Base-by-base conservation (phyloP, 306 rosid species). In the Bauhinia variegata region DNA sequence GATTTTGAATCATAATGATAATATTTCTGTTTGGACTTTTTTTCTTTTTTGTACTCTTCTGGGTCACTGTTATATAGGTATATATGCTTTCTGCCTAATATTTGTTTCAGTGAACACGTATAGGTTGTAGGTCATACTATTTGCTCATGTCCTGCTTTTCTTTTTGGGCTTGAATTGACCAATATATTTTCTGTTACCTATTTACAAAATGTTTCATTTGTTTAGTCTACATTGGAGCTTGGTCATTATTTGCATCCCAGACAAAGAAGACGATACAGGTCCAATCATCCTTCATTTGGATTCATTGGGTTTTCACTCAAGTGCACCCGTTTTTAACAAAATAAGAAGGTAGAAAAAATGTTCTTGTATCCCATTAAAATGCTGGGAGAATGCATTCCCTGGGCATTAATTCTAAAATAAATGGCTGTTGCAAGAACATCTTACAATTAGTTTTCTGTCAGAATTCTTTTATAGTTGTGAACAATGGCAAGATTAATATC, bases 161-260 rank as follows among this genome's bases (percentile, higher is more conserved):
- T 38, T 65, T 23, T 52, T 31, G 65, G 70, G 74, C 28, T 46
- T 75, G 75, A 48, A 72, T 68, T 23, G 2, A 23, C 28, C 2
- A 55, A 78, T 62, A 65, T 30, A 28, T 44, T 54, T 13, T 71
- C 79, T 53, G 51, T 80, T 79, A 23, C 28, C 28, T 63, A 12
- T 67, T 23, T 23, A 23, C 28, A 23, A 23, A 23, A 23, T 23
- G 28, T 23, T 23, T 23, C 28, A 23, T 23, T 16, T 60, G 37
- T 77, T 49, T 86, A 93, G 99, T 68, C 76, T 75, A 53, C 99
- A 93, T 47, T 93, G 99, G 99, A 93, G 99, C 86, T 85, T 93
- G 82, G 89, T 79, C 74, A 93, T 93, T 73, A 86, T 93, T 41
- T 90, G 99, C 69, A 78, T 83, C 62, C 99, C 99, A 14, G 85